Base-by-base conservation (phyloP, 2,329 filamentous ascomycete species). In the Aspergillus spinulosporus region DNA sequence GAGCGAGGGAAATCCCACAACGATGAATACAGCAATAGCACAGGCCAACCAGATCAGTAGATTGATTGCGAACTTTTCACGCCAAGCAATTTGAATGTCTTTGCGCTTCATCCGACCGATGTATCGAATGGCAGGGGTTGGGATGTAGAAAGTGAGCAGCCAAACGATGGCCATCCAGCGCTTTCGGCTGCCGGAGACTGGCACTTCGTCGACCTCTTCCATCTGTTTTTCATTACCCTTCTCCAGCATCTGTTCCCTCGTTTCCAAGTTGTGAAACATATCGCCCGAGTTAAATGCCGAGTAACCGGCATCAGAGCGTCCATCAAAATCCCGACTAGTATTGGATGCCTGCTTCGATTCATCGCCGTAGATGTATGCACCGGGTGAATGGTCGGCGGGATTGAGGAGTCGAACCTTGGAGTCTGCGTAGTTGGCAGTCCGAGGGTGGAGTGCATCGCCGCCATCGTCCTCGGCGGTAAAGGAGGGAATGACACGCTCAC, bases 11-110 rank as follows among this genome's bases (percentile, higher is more conserved):
- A 99, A 95, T 54, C 87, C 82, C 59, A 97, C 82, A 68, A 97
- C 91, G 80, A 99, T 89, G 79, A 99, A 99, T 54, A 88, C 83
- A 29, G 90, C 86, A 48, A 89, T 74, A 12, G 77, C 78, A 76
- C 93, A 97, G 70, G 83, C 84, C 56, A 93, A 78, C 94, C 95
- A 99, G 71, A 99, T 99, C 69, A 97, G 83, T 72, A 99, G 81
- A 79, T 99, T 99, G 82, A 99, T 99, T 52, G 94, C 93, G 57
- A 99, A 73, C 80, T 99, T 99, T 74, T 99, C 94, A 69, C 94
- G 84, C 94, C 94, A 99, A 0, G 94, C 94, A 71, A 89, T 82
- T 26, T 92, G 89, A 7, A 99, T 86, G 72, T 99, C 94, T 71
- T 95, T 95, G 59, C 94, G 89, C 58, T 88, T 84, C 88, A 97